Evolutionary conservation across 2,329 filamentous ascomycete genomes (phyloP), one percentile per base, ranked within the genome.

Genomic region (Calonectria hongkongensis): DNA sequence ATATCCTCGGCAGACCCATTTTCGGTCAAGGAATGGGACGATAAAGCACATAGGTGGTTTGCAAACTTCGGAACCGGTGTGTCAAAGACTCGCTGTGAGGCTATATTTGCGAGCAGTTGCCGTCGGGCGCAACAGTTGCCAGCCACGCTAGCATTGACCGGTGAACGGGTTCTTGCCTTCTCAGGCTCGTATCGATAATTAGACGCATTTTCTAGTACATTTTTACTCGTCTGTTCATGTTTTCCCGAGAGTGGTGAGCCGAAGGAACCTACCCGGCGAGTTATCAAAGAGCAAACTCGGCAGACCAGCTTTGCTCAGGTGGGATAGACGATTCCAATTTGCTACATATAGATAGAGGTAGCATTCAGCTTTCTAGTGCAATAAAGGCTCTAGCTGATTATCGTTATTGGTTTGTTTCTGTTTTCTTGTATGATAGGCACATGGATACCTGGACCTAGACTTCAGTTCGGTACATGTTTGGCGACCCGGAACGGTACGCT

Each of bases 91-190:
- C 21, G 25, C 5, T 45, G 58, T 15, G 28, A 7, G 21, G 25
- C 25, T n/a, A 16, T 30, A 30, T 43, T 21, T 18, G n/a, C 39
- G 18, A 30, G 5, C 15, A 43, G 58, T 43, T 62, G 56, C 58
- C 58, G 58, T 62, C 58, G 58, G 39, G 58, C 28, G 39, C 39
- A 27, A 39, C 25, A 10, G 3, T 6, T 27, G 27, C 16, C 25
- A 62, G 10, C 16, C 58, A 62, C 21, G 39, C 58, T 30, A 30
- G 39, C 8, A 13, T 30, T 27, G 54, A 39, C 33, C 54, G 54
- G 58, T 62, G 58, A 62, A 45, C 58, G 36, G 39, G 36, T 62
- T n/a, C 39, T 39, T 62, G 21, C 54, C 25, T 39, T 12, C 54
- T 25, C 18, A 25, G 5, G 13, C 13, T 39, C 36, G 15, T 16